These are phyloP conservation scores for Croton setiger DNA, from an alignment of 441 rosid species.

Conservation along the genomic window DNA sequence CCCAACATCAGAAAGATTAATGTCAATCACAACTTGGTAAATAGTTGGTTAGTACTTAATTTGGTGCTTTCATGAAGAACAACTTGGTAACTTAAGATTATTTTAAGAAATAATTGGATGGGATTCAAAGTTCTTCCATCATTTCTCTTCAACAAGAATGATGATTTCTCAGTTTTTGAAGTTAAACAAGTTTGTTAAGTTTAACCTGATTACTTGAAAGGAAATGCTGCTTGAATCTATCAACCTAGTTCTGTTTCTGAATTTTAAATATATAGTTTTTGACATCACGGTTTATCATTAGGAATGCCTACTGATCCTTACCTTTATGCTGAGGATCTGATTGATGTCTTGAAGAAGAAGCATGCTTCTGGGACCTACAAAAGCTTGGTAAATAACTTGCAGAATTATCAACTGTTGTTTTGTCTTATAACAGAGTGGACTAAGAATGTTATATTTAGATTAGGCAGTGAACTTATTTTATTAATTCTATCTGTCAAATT, in stretches of 20 bases:
- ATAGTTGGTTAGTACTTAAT: neutral
- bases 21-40: too few relatives aligned
- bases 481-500: conserved; percentile 17
- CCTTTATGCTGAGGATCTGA: conserved; percentile 78
- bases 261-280: conserved; percentile 4
- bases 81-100: neutral
- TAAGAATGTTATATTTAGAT: neutral
- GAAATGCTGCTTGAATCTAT: neutral
- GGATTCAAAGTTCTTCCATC: neutral
- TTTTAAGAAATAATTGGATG: neutral
- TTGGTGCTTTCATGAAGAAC: neutral
- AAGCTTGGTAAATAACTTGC: conserved; percentile 56
- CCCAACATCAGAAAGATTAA: neutral
- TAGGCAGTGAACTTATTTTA: neutral
- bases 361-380: conserved; percentile 73
- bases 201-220: neutral
- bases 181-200: neutral
- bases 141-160: neutral
- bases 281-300: conserved; percentile 24
- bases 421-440: neutral
- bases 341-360: conserved; percentile 66
- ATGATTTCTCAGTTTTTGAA: neutral
- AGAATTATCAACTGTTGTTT: neutral
- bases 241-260: neutral
- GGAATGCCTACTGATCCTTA: conserved; percentile 92